A percentile compares a stretch with the other conserved stretches of the same genome.
Conservation (phyloP, 345 rosid species). For the Litchi chinensis region DNA sequence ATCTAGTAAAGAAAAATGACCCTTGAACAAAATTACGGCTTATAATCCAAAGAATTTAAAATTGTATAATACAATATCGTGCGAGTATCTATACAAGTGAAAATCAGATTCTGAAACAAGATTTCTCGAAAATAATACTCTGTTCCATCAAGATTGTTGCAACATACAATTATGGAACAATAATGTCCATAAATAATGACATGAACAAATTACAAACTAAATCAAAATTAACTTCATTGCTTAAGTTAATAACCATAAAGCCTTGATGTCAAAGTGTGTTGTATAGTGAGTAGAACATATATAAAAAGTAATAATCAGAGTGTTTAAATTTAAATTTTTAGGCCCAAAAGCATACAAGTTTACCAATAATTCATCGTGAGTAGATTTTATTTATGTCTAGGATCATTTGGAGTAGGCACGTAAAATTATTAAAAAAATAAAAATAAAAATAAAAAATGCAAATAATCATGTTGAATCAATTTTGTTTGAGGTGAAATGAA, state of each 20-base stretch:
- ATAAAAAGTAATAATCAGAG: no score
- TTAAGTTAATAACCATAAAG: background rate
- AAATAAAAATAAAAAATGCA: conserved; percentile 14
- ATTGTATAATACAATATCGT: background rate
- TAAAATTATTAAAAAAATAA: background rate
- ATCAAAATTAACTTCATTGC: background rate
- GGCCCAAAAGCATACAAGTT: no score
- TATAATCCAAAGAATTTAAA: background rate
- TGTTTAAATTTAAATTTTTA: no score
- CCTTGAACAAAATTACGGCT: background rate
- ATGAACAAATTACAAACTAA: conserved; percentile 10
- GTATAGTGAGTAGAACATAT: no score
- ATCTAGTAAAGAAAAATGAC: background rate
- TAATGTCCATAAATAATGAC: background rate
- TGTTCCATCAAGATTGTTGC: conserved; percentile 75
- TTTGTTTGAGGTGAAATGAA: background rate
- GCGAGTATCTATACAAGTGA: background rate
- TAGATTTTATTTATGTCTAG: no score
- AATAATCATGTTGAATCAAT: background rate
- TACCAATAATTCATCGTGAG: no score
- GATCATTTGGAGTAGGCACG: no score
- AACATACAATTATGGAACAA: conserved; percentile 49
- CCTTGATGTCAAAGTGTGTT: background rate
- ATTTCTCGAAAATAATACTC: conserved; percentile 70
- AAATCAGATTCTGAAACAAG: conserved; percentile 63